phyloP scores from a whole-genome alignment of 352 stramenopile genomes.

The Phytophthora pluvialis region DNA sequence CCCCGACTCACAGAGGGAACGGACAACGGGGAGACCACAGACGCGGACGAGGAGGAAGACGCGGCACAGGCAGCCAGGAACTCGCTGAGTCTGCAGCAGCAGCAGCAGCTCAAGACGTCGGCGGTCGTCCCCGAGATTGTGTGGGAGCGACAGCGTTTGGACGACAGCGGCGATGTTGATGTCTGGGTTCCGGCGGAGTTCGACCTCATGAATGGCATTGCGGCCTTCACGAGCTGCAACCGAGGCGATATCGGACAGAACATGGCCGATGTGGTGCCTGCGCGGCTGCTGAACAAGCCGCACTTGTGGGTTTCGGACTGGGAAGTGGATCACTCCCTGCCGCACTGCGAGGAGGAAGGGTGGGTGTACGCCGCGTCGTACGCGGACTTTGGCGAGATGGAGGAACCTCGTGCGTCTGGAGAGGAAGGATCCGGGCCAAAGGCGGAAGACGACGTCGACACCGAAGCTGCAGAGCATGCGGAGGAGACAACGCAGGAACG shows the following conservation, averaged over 20 bases:
- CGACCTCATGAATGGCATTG: constrained; percentile 47
- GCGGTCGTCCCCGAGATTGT: constrained; percentile 56
- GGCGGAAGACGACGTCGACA: constrained; percentile 1
- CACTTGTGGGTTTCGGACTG: constrained; percentile 78
- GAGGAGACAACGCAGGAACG: constrained; percentile 8
- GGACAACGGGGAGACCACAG: constrained; percentile 34
- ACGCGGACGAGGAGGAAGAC: constrained; percentile 46
- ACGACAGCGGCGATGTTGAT: constrained; percentile 23
- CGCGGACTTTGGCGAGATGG: constrained; percentile 38
- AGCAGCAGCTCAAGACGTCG: constrained; percentile 31
- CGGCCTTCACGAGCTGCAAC: constrained; percentile 70
- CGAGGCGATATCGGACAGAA: constrained; percentile 60
- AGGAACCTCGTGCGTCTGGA: constrained; percentile 8
- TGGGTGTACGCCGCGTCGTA: constrained; percentile 73
- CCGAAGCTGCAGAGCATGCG: constrained; percentile 5
- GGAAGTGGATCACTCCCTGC: constrained; percentile 61
- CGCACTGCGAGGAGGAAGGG: constrained; percentile 64
- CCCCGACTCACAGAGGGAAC: constrained; percentile 40
- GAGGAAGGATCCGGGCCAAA: constrained; percentile 5
- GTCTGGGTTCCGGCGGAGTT: constrained; percentile 50
- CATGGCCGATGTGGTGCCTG: constrained; percentile 68
- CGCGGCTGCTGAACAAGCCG: constrained; percentile 69
- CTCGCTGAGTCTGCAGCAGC: constrained; percentile 34
- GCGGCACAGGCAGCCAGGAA: constrained; percentile 22
- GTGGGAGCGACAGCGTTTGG: constrained; percentile 56